Evolutionary conservation across 768 basidiomycete species (phyloP).

Genomic region (Lactarius tabidus): DNA sequence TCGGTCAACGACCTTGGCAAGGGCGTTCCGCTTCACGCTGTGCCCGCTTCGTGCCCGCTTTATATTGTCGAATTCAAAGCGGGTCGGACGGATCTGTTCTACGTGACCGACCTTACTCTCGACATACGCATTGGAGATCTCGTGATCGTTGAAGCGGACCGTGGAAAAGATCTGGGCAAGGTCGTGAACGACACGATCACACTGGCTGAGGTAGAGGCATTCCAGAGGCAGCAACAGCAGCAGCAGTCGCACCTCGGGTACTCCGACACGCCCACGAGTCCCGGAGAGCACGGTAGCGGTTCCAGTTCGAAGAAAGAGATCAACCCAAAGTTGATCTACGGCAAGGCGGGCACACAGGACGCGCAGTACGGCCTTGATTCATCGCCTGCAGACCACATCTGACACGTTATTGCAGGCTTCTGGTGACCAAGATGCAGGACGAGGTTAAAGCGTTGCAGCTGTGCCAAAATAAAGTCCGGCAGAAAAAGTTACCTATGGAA

Average conservation of each 20-base stretch:
- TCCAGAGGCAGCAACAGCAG: constrained; percentile 73
- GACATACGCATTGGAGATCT: constrained; percentile 80
- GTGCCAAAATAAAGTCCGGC: constrained; percentile 87
- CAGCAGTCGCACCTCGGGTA: constrained; percentile 40
- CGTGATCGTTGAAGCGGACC: constrained; percentile 95
- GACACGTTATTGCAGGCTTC: constrained; percentile 43
- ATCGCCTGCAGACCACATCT: constrained; percentile 5
- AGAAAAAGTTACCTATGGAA: constrained; percentile 97
- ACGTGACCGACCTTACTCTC: constrained; percentile 64
- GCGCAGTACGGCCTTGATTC: constrained; percentile 54
- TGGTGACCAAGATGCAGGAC: constrained; percentile 82
- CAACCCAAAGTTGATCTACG: constrained; percentile 95
- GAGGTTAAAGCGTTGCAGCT: constrained; percentile 89
- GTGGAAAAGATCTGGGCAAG: constrained; percentile 90
- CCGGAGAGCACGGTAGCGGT: constrained; percentile 37
- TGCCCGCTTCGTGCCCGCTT: constrained; percentile 82
- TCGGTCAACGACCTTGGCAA: constrained; percentile 65
- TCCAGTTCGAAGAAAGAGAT: constrained; percentile 77
- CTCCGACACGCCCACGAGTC: constrained; percentile 44
- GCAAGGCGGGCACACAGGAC: constrained; percentile 79
- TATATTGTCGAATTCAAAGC: constrained; percentile 99
- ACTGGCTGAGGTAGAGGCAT: constrained; percentile 83
- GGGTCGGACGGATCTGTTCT: constrained; percentile 92
- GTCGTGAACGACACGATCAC: constrained; percentile 91
- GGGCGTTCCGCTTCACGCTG: constrained; percentile 80